Percentiles rank a stretch among this genome's conserved stretches.
phyloP scores from a whole-genome alignment of 1,284 basidiomycete genomes.

The Apiotrichum domesticum region DNA sequence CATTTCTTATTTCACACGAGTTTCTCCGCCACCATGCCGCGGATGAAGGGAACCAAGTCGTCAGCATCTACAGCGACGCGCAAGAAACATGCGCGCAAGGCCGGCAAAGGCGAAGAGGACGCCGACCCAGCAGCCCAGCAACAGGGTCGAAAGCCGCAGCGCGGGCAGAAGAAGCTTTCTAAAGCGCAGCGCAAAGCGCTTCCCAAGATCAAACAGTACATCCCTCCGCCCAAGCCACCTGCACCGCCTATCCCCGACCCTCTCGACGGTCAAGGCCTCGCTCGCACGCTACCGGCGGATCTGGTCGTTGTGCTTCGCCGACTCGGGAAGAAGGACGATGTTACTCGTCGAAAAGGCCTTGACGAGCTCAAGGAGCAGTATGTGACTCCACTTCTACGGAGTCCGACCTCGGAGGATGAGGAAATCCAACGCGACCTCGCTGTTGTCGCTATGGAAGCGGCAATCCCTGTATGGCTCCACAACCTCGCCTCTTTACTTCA shows the following conservation, averaged over 20 bases:
- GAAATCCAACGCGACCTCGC: slow-evolving; percentile 49
- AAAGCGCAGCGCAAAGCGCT: slow-evolving; percentile 44
- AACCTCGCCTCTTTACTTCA: slow-evolving; percentile 75
- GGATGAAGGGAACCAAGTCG: slow-evolving; percentile 26
- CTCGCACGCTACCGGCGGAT: slow-evolving; percentile 68
- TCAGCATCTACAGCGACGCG: slow-evolving; percentile 73
- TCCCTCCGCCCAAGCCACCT: slow-evolving; percentile 82
- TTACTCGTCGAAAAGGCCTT: slow-evolving; percentile 78
- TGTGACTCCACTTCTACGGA: slow-evolving; percentile 48
- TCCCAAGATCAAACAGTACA: slow-evolving; percentile 65
- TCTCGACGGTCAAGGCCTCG: slow-evolving; percentile 78
- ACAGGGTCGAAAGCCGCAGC: slow-evolving; percentile 4
- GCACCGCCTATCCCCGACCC: slow-evolving; percentile 80
- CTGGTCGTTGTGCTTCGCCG: slow-evolving; percentile 75
- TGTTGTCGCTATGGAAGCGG: slow-evolving; percentile 36
- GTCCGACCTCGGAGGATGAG: slow-evolving; percentile 48
- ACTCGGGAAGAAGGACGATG: slow-evolving; percentile 83
- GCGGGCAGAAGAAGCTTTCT: slow-evolving; percentile 28
- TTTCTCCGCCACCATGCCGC: too few species aligned
- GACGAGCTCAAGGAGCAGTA: slow-evolving; percentile 73
- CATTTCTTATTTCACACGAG: too few species aligned
- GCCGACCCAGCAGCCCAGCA: slow-evolving; percentile 19
- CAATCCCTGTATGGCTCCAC: slow-evolving; percentile 83
- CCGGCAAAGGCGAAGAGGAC: slow-evolving; percentile 20
- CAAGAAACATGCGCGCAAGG: slow-evolving; percentile 55